Percentiles rank a stretch among this genome's conserved stretches.
Evolutionary conservation across 306 rosid genomes (phyloP).

Genomic region (Bauhinia variegata): DNA sequence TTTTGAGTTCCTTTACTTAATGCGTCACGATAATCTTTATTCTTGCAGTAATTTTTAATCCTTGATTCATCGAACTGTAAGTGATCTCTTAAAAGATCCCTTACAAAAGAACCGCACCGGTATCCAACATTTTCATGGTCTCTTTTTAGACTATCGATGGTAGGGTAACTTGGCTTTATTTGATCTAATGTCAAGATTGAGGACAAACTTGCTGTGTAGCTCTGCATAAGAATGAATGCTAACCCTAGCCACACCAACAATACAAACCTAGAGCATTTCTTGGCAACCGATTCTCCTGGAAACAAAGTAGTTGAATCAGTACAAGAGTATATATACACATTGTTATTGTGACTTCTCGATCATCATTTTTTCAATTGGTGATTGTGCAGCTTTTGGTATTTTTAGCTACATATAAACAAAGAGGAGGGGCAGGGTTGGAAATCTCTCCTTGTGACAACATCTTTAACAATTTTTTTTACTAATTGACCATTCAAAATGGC

Average conservation of each 20-base stretch:
- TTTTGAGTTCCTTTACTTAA: conserved; percentile 18
- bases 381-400: too few species aligned
- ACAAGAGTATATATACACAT: too few species aligned
- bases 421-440: too few species aligned
- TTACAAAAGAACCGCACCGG: not conserved
- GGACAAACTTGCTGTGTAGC: too few species aligned
- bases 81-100: not conserved
- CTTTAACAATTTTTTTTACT: too few species aligned
- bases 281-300: not conserved
- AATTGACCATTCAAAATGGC: too few species aligned
- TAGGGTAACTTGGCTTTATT: not conserved
- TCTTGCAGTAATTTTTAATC: not conserved
- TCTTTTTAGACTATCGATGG: not conserved
- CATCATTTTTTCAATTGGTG: too few species aligned
- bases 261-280: not conserved
- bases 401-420: too few species aligned
- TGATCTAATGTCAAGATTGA: not conserved
- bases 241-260: too few species aligned
- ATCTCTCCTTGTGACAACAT: too few species aligned
- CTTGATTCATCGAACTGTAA: not conserved
- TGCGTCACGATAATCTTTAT: conserved; percentile 5
- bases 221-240: too few species aligned
- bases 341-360: too few species aligned
- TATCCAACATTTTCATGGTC: not conserved
- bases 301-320: not conserved